Percentiles rank a stretch among this genome's conserved stretches.
Conservation (phyloP, 495 filamentous ascomycete species). For the Astrocystis sublimbata region DNA sequence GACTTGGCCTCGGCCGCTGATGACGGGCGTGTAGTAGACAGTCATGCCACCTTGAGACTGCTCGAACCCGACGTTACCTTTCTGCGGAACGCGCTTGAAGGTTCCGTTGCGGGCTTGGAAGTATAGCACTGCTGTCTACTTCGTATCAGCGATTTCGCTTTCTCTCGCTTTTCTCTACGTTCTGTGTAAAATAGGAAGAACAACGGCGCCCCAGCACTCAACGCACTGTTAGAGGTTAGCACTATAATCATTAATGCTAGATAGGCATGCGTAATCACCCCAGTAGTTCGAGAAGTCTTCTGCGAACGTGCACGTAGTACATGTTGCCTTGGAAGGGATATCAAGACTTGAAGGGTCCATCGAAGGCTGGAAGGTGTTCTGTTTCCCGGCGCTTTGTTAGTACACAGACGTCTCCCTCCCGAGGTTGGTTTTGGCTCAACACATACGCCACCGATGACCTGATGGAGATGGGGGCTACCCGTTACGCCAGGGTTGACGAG, state of each 20-base stretch:
- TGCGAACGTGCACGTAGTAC: constrained; percentile 38
- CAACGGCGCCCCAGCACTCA: not conserved
- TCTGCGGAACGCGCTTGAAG: constrained; percentile 34
- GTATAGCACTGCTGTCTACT: constrained; percentile 32
- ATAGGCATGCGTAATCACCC: not conserved
- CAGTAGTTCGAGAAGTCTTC: constrained; percentile 43
- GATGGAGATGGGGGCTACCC: constrained; percentile 45
- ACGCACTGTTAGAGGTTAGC: constrained; percentile 1
- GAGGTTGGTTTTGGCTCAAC: constrained; percentile 25
- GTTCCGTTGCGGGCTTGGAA: constrained; percentile 39
- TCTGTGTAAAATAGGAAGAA: not conserved
- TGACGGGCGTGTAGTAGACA: constrained; percentile 33
- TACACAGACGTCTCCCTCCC: not conserved
- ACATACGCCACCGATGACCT: constrained; percentile 53
- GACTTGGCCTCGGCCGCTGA: constrained; percentile 26
- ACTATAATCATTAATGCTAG: not conserved
- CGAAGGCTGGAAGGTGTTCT: constrained; percentile 33
- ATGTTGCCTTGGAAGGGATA: constrained; percentile 31
- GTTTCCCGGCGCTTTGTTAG: not conserved
- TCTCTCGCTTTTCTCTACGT: not conserved
- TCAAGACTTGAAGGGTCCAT: constrained; percentile 32
- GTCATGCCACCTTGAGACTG: constrained; percentile 33
- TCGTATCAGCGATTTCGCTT: not conserved
- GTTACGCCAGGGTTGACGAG: constrained; percentile 40
- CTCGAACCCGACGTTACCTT: constrained; percentile 32